Evolutionary conservation across 306 rosid species (phyloP).

Genomic region (Castanea mollissima): DNA sequence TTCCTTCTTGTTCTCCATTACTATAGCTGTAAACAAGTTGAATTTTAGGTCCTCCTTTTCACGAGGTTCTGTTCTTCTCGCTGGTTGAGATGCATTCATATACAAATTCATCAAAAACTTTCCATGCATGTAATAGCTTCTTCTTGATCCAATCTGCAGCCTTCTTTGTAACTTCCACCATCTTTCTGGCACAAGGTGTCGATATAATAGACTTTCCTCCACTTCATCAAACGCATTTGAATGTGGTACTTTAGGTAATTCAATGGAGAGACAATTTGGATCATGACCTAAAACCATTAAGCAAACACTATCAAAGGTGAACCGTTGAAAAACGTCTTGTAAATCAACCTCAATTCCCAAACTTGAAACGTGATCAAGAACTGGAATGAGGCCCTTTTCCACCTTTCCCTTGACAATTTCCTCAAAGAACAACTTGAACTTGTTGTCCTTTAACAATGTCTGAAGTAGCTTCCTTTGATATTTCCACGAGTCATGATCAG

Average conservation of each 20-base stretch:
- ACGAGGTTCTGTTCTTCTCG: not conserved
- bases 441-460: not conserved
- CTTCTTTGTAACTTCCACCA: constrained; percentile 30
- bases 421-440: constrained; percentile 4
- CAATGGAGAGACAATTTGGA: constrained; percentile 1
- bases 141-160: constrained; percentile 24
- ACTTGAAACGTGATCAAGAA: constrained; percentile 14
- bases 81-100: constrained; percentile 5
- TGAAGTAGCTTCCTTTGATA: constrained; percentile 23
- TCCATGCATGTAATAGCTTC: not conserved
- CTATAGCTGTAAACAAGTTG: constrained; percentile 32
- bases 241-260: not conserved
- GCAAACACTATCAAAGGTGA: constrained; percentile 27
- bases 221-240: constrained; percentile 22
- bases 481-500: constrained; percentile 26
- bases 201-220: constrained; percentile 6
- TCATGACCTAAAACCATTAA: constrained; percentile 27
- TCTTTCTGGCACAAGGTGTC: constrained; percentile 10
- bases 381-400: constrained; percentile 8
- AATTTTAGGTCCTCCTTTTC: not conserved
- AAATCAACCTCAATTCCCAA: constrained; percentile 23
- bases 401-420: not conserved
- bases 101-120: constrained; percentile 19
- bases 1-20: constrained; percentile 8
- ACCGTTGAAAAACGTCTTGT: constrained; percentile 29